A percentile compares a stretch with the other conserved stretches of the same genome.
Evolutionary conservation across 331 rosid species (phyloP).

Genomic region (Malus hybrid): DNA sequence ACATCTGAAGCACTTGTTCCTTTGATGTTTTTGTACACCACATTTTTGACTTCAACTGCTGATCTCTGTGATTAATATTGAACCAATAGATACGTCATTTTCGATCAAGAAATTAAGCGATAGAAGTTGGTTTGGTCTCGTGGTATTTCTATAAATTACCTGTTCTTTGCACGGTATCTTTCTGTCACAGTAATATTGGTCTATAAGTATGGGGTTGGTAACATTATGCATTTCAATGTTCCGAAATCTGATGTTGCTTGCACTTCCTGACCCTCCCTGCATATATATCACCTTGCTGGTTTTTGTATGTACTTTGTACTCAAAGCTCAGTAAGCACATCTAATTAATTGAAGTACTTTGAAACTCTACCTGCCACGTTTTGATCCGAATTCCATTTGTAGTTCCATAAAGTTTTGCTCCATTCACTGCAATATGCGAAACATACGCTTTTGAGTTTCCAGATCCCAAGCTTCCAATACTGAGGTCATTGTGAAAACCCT

Average conservation of each 20-base stretch:
- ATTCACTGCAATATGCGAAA: background rate
- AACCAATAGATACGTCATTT: background rate
- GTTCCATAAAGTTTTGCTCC: conserved; percentile 10
- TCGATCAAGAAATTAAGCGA: background rate
- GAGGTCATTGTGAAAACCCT: background rate
- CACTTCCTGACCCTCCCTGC: conserved; percentile 68
- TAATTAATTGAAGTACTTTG: background rate
- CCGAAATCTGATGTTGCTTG: conserved; percentile 46
- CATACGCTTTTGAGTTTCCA: conserved; percentile 15
- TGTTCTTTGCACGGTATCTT: conserved; percentile 34
- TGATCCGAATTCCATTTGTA: conserved; percentile 22
- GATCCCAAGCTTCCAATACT: conserved; percentile 29
- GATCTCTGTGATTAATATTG: conserved; percentile 21
- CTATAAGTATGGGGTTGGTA: conserved; percentile 51
- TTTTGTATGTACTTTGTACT: background rate
- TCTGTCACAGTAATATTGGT: conserved; percentile 59
- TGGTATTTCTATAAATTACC: conserved; percentile 15
- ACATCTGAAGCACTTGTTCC: conserved; percentile 57
- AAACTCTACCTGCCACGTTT: conserved; percentile 18
- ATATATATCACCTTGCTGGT: background rate
- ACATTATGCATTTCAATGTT: conserved; percentile 54
- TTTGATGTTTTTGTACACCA: conserved; percentile 45
- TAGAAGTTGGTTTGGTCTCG: background rate
- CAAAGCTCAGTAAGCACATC: too few species aligned
- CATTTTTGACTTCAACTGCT: conserved; percentile 48